Percentiles rank a stretch among this genome's conserved stretches.
Conservation (phyloP, 192 early-diverging fungal genomes). For the Mortierella antarctica region DNA sequence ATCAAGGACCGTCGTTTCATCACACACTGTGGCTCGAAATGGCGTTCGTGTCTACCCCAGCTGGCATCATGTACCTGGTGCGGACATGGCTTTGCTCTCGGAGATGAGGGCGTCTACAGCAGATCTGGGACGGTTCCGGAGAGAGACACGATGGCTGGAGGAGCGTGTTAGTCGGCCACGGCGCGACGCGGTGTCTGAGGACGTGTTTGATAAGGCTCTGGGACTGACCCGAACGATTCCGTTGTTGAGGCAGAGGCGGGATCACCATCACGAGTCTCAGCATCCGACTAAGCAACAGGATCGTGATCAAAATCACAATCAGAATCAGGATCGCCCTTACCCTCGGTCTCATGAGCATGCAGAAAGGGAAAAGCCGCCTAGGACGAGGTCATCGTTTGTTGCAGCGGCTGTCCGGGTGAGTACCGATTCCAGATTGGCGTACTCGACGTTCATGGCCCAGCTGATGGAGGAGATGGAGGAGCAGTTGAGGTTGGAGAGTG, state of each 20-base stretch:
- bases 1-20: not conserved
- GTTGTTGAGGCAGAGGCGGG: not conserved
- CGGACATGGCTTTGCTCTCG: slow-evolving; percentile 41
- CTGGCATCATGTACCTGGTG: slow-evolving; percentile 34
- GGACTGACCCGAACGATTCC: slow-evolving; percentile 26
- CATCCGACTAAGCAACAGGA: not conserved
- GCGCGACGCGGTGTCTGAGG: slow-evolving; percentile 11
- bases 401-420: slow-evolving; percentile 26
- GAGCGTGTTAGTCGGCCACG: slow-evolving; percentile 26
- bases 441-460: slow-evolving; percentile 32
- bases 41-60: not conserved
- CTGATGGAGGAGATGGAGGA: slow-evolving; percentile 29
- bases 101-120: slow-evolving; percentile 40
- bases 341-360: not conserved
- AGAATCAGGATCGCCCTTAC: not conserved
- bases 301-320: not conserved
- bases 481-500: slow-evolving; percentile 27
- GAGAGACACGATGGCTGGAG: slow-evolving; percentile 41
- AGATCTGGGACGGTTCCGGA: slow-evolving; percentile 37
- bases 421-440: slow-evolving; percentile 34
- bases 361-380: not conserved
- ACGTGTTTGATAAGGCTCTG: slow-evolving; percentile 30
- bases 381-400: not conserved
- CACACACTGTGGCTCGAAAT: not conserved
- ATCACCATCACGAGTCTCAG: not conserved